Conservation (phyloP, 768 basidiomycete species). For the Termitomyces sp. region DNA sequence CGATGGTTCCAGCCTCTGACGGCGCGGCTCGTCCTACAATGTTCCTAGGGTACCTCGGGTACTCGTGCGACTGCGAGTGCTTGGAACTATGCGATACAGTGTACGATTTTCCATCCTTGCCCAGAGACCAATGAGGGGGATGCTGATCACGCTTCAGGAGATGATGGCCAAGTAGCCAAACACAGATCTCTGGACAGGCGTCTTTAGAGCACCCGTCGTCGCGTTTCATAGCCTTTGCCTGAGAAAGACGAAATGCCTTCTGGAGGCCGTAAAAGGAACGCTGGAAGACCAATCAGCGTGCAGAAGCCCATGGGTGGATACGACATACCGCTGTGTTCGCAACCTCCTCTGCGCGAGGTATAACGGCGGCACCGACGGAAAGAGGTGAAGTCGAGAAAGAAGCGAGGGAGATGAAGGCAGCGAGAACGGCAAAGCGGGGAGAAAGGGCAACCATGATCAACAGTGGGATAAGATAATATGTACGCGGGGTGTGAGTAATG, state of each 20-base stretch:
- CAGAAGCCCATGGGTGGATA: neutral
- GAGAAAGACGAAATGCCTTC: neutral
- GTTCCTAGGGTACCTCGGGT: neutral
- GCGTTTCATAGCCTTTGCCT: conserved; percentile 5
- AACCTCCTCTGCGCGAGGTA: conserved; percentile 16
- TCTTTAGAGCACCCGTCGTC: neutral
- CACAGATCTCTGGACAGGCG: neutral
- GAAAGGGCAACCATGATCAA: conserved; percentile 44
- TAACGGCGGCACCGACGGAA: conserved; percentile 33
- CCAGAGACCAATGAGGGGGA: neutral
- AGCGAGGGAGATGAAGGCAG: conserved; percentile 39
- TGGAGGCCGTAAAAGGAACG: neutral
- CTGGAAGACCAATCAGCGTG: neutral
- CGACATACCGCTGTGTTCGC: conserved; percentile 7
- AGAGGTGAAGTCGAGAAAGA: conserved; percentile 31
- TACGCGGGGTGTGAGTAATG: conserved; percentile 7
- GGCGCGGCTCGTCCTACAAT: neutral
- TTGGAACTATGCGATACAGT: conserved; percentile 12
- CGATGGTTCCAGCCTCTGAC: conserved; percentile 34
- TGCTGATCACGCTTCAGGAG: neutral
- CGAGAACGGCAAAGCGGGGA: conserved; percentile 39
- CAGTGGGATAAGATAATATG: neutral
- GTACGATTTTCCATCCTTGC: conserved; percentile 18
- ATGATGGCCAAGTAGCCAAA: neutral
- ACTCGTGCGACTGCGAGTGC: neutral